These are phyloP conservation scores for Huntiella omanensis DNA, from an alignment of 2,329 filamentous ascomycete species.

Conservation along the genomic window DNA sequence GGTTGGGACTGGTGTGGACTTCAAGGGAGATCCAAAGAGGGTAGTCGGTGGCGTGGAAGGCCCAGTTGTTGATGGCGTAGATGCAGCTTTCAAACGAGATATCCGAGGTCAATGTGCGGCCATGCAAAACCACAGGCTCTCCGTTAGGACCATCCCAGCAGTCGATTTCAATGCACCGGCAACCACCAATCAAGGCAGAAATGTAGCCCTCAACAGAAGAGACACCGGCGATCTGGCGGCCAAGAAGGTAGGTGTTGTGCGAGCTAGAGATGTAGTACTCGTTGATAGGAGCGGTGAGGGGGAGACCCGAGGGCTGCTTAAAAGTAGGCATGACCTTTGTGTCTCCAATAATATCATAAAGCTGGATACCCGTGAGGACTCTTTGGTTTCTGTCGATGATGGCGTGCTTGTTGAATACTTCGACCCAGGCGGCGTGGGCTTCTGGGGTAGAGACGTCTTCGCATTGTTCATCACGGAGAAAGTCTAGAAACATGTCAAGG, in stretches of 20 bases:
- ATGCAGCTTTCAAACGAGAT: slow-evolving; percentile 86
- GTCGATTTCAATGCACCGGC: slow-evolving; percentile 90
- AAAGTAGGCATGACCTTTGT: no score
- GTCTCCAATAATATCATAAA: no score
- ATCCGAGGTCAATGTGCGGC: slow-evolving; percentile 69
- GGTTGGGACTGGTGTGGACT: slow-evolving; percentile 70
- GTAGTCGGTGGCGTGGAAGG: slow-evolving; percentile 71
- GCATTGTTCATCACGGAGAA: slow-evolving; percentile 54
- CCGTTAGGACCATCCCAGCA: slow-evolving; percentile 91
- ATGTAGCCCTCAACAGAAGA: slow-evolving; percentile 96
- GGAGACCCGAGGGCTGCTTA: no score
- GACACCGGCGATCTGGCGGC: slow-evolving; percentile 71
- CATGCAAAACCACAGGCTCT: slow-evolving; percentile 77
- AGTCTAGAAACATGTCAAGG: slow-evolving; percentile 53
- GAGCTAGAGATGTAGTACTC: slow-evolving; percentile 98
- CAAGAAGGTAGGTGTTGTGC: slow-evolving; percentile 92
- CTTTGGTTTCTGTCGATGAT: neutral
- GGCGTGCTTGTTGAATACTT: slow-evolving; percentile 51
- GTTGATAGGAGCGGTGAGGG: slow-evolving; percentile 45
- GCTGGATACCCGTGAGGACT: slow-evolving; percentile 43
- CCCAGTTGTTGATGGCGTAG: slow-evolving; percentile 83
- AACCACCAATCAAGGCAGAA: slow-evolving; percentile 67
- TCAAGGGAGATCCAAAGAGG: slow-evolving; percentile 90
- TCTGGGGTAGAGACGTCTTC: slow-evolving; percentile 51
- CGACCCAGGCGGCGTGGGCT: slow-evolving; percentile 42